Evolutionary conservation across 257 asterid genomes (phyloP).

Genomic region (Solanum peruvianum): DNA sequence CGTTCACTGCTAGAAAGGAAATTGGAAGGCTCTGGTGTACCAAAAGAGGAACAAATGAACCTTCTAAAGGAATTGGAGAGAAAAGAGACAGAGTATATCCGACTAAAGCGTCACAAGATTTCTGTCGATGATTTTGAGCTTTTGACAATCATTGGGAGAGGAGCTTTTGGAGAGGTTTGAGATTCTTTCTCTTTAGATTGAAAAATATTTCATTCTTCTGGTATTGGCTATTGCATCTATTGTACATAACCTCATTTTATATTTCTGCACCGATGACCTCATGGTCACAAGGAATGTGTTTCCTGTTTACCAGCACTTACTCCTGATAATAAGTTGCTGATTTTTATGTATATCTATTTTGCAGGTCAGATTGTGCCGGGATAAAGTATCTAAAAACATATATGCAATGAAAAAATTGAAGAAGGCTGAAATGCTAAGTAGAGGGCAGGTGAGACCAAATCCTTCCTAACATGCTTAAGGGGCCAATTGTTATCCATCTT

Average conservation of each 20-base stretch:
- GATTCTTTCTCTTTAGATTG: neutral
- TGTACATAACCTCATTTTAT: neutral
- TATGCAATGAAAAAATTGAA: constrained; percentile 86
- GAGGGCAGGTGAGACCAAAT: constrained; percentile 67
- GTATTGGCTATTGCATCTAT: neutral
- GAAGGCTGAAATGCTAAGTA: constrained; percentile 79
- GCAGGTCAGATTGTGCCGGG: constrained; percentile 83
- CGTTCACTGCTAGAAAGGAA: constrained; percentile 45
- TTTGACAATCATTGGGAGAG: constrained; percentile 65
- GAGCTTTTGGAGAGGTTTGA: constrained; percentile 89
- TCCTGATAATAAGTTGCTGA: neutral
- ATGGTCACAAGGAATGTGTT: neutral
- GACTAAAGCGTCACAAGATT: constrained; percentile 63
- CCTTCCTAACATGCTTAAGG: neutral
- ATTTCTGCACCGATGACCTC: neutral
- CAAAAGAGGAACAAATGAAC: constrained; percentile 63
- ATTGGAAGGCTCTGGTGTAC: constrained; percentile 41
- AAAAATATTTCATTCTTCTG: neutral
- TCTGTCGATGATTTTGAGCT: constrained; percentile 74
- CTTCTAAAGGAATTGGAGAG: constrained; percentile 62
- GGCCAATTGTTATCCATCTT: neutral
- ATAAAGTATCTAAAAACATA: constrained; percentile 51
- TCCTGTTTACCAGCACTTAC: neutral
- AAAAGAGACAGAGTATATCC: constrained; percentile 70
- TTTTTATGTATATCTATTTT: neutral